Base-by-base conservation (phyloP, 108 stramenopile species). In the Cyclotella cryptica region DNA sequence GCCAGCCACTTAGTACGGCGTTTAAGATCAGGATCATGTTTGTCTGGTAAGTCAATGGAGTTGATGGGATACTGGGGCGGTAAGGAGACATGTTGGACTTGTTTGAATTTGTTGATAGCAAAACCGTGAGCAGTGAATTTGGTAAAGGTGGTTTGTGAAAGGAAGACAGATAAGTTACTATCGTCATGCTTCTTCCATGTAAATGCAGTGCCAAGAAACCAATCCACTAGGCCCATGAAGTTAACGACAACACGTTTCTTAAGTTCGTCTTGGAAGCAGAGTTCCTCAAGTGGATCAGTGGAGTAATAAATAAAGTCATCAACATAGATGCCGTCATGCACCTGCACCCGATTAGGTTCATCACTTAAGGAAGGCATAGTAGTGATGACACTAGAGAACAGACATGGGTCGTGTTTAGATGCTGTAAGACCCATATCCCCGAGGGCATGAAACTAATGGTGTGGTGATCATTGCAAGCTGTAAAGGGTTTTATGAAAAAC, bases 31-130 rank as follows among this genome's bases (percentile, higher is more conserved):
- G 70, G 70, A 58, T 55, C 19, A 6, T 61, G 22, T 18, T 21
- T 17, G 6, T 26, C 51, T 18, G 27, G 21, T 42, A 18, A n/a
- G 1, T 65, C 51, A 21, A 75, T 66, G 46, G 64, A 65, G 55
- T 77, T 54, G 41, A 77, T 69, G 75, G 75, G 18, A 77, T 19
- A 21, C 75, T 55, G 26, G 71, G 66, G 10, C 70, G 57, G 45
- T 77, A 77, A 24, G 69, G 76, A 58, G 68, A 54, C 41, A 8
- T 54, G 44, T n/a, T 28, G 63, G 49, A 13, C 29, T 29, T 7
- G 45, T 21, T 62, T 72, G 39, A 18, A 65, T 0, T 43, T 26
- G 11, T 42, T 15, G 22, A 66, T 35, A 12, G 65, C 66, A 42
- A 66, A 66, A 8, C 65, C 39, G 30, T 80, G 53, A 66, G 62